phyloP scores from a whole-genome alignment of 2,329 filamentous ascomycete species.

The Coniosporium tulheliwenetii region DNA sequence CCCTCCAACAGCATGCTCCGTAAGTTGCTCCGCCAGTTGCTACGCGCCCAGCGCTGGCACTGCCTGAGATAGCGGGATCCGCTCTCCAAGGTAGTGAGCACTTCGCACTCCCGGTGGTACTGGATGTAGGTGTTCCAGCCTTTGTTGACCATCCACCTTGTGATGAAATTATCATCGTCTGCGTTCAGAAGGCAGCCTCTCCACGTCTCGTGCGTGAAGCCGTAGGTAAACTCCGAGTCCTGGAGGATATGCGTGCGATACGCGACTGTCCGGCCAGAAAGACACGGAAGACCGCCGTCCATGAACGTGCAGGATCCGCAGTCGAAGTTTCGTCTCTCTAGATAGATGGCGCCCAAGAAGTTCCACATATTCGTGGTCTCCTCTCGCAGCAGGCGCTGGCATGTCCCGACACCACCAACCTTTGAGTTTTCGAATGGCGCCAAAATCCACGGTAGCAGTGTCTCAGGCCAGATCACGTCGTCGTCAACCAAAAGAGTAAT shows the following conservation, averaged over 20 bases:
- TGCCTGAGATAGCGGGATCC: constrained; percentile 81
- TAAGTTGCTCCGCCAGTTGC: constrained; percentile 95
- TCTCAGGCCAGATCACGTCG: constrained; percentile 82
- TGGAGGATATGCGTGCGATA: constrained; percentile 81
- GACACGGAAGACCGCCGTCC: constrained; percentile 89
- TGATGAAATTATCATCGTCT: constrained; percentile 97
- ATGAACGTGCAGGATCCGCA: constrained; percentile 91
- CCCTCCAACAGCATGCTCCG: constrained; percentile 76
- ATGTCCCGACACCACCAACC: constrained; percentile 85
- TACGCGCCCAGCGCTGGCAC: constrained; percentile 86
- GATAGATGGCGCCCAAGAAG: constrained; percentile 81
- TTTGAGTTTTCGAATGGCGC: constrained; percentile 75
- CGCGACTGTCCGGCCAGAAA: constrained; percentile 85
- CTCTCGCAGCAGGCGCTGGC: constrained; percentile 66
- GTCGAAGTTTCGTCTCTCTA: constrained; percentile 90
- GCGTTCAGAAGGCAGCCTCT: constrained; percentile 78
- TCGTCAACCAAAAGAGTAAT: constrained; percentile 93
- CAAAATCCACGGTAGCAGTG: constrained; percentile 78
- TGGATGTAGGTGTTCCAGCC: constrained; percentile 92
- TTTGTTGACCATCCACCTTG: constrained; percentile 84
- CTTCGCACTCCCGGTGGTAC: constrained; percentile 79
- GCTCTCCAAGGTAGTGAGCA: constrained; percentile 85
- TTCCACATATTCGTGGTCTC: constrained; percentile 48
- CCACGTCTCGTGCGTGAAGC: constrained; percentile 87
- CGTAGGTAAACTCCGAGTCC: constrained; percentile 70